Evolutionary conservation across 225 moss, liverwort and hornwort species (phyloP).

Genomic region (Pseudisothecium myosuroides): DNA sequence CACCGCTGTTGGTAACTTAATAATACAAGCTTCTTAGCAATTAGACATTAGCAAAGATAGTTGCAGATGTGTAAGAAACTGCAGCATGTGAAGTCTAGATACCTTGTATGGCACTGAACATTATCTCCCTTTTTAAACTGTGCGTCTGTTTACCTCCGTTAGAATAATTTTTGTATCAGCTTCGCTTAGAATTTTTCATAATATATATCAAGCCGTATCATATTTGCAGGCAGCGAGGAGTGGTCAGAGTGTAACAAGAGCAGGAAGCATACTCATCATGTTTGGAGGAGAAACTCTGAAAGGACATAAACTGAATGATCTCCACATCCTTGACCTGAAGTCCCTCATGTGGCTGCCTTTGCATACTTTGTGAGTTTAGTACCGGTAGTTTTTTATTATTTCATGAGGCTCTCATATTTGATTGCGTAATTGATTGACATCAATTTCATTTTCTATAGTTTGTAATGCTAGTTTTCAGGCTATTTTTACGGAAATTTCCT

Average conservation of each 20-base stretch:
- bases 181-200: background rate
- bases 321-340: slow-evolving; percentile 91
- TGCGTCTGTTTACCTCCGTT: background rate
- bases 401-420: background rate
- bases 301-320: slow-evolving; percentile 85
- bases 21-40: background rate
- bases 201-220: background rate
- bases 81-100: background rate
- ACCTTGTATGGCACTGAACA: background rate
- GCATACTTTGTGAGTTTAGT: slow-evolving; percentile 59
- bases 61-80: background rate
- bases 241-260: slow-evolving; percentile 92
- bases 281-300: slow-evolving; percentile 84
- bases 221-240: slow-evolving; percentile 63
- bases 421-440: background rate
- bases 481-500: background rate
- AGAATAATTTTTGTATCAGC: background rate
- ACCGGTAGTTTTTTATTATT: background rate
- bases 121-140: background rate
- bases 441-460: background rate
- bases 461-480: background rate
- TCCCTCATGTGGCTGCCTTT: slow-evolving; percentile 96
- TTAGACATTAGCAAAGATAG: background rate
- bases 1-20: background rate
- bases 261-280: slow-evolving; percentile 94